These are phyloP conservation scores for Yamadazyma trypodendri DNA, from an alignment of 1,139 yeast species.

Conservation along the genomic window DNA sequence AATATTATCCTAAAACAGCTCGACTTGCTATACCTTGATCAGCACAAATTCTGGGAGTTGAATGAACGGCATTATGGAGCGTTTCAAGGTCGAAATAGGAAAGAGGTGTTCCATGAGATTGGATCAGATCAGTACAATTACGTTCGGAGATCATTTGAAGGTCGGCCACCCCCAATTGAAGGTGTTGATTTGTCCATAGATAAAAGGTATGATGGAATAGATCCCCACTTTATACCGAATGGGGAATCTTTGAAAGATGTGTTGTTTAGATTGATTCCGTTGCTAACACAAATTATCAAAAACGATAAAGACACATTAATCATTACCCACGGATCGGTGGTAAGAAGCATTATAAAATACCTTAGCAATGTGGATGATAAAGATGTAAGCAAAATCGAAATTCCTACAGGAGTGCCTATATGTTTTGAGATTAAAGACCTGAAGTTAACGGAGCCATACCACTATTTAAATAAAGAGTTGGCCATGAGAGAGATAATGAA, in stretches of 20 bases:
- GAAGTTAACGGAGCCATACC: slow-evolving; percentile 43
- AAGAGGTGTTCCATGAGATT: slow-evolving; percentile 48
- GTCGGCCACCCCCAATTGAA: slow-evolving; percentile 59
- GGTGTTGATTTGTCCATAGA: slow-evolving; percentile 41
- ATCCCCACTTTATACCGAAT: slow-evolving; percentile 41
- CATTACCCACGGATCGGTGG: slow-evolving; percentile 77
- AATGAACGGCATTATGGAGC: slow-evolving; percentile 81
- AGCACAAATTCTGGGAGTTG: slow-evolving; percentile 62
- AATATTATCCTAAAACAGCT: slow-evolving; percentile 53
- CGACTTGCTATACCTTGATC: slow-evolving; percentile 47
- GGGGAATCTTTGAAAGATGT: slow-evolving; percentile 74
- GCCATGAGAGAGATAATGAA: slow-evolving; percentile 65
- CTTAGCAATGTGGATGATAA: slow-evolving; percentile 56
- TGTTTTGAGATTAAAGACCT: slow-evolving; percentile 52
- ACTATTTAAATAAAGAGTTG: slow-evolving; percentile 67
- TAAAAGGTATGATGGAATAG: slow-evolving; percentile 40
- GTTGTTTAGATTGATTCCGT: slow-evolving; percentile 58
- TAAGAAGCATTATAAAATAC: slow-evolving; percentile 63
- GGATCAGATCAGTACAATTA: slow-evolving; percentile 60
- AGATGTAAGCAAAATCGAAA: slow-evolving; percentile 65
- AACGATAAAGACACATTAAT: slow-evolving; percentile 48
- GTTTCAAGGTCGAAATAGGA: slow-evolving; percentile 68
- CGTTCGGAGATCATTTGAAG: slow-evolving; percentile 66
- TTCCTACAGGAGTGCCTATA: slow-evolving; percentile 78
- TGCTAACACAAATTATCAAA: slow-evolving; percentile 43